Conservation (phyloP, 768 basidiomycete genomes). For the Podaxis sp. region DNA sequence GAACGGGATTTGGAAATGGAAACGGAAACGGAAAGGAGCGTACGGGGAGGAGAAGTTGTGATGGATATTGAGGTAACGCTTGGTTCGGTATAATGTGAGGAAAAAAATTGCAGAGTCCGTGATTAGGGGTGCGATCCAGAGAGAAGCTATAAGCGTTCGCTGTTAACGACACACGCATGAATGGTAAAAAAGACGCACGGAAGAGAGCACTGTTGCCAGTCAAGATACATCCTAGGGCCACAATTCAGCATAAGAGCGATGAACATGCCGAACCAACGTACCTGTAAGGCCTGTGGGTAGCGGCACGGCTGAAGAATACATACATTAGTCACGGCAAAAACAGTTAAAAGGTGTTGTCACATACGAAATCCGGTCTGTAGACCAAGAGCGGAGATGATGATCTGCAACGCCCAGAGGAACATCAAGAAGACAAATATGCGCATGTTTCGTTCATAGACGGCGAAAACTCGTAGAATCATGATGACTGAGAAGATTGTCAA, state of each 20-base stretch:
- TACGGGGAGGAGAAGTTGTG: conserved; percentile 2
- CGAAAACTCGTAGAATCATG: conserved; percentile 33
- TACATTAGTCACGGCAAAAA: neutral
- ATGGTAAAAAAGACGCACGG: conserved; percentile 18
- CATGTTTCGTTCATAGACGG: conserved; percentile 25
- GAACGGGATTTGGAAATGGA: neutral
- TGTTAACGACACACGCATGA: too few relatives aligned
- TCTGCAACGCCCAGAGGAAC: conserved; percentile 25
- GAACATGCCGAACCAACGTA: conserved; percentile 9
- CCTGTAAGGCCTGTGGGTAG: conserved; percentile 26
- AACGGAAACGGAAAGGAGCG: neutral
- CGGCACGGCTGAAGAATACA: conserved; percentile 20
- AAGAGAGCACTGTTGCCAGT: conserved; percentile 23
- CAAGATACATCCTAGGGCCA: conserved; percentile 26
- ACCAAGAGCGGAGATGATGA: conserved; percentile 24
- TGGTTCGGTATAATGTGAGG: conserved; percentile 20
- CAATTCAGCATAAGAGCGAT: neutral
- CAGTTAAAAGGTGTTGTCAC: neutral
- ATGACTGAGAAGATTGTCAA: conserved; percentile 21
- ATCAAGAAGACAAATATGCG: conserved; percentile 22
- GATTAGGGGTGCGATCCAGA: conserved; percentile 27
- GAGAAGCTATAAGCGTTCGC: conserved; percentile 16
- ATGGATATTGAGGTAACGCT: conserved; percentile 12
- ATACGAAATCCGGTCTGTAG: conserved; percentile 26
- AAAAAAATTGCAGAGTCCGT: conserved; percentile 22